Conservation (phyloP, 2,329 filamentous ascomycete genomes). For the Aspergillus ibericus region DNA sequence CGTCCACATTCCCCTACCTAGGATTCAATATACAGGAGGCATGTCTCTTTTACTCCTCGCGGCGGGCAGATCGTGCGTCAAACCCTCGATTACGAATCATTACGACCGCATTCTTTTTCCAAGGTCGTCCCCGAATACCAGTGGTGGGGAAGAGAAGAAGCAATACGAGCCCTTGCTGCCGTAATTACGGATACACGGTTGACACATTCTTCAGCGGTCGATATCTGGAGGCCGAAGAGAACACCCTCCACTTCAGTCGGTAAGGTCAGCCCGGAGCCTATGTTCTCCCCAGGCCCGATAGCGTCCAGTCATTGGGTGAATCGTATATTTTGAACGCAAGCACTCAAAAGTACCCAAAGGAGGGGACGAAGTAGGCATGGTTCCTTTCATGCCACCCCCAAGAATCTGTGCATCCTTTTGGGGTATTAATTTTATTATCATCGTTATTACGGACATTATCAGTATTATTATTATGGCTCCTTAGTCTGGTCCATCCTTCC, state of each 20-base stretch:
- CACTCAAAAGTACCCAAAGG: background rate
- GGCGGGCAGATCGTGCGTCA: background rate
- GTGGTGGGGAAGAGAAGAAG: background rate
- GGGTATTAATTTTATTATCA: background rate
- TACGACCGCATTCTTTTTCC: background rate
- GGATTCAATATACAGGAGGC: background rate
- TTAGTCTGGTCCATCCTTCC: background rate
- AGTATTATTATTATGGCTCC: background rate
- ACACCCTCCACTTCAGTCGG: background rate
- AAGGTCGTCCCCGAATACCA: background rate
- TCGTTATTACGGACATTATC: background rate
- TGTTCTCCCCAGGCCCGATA: background rate
- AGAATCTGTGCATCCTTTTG: background rate
- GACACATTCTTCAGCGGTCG: conserved; percentile 4
- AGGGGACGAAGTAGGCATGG: background rate
- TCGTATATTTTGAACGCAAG: background rate
- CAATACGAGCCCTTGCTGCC: conserved; percentile 8
- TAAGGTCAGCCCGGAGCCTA: background rate
- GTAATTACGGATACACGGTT: conserved; percentile 3
- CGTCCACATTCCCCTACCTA: background rate
- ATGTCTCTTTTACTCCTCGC: background rate
- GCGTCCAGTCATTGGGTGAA: background rate
- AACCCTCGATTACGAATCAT: background rate
- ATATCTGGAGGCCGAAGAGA: background rate
- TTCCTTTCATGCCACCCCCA: too few species aligned